Evolutionary conservation across 2,329 filamentous ascomycete species (phyloP).

Genomic region (Cordyceps cateniannulata): DNA sequence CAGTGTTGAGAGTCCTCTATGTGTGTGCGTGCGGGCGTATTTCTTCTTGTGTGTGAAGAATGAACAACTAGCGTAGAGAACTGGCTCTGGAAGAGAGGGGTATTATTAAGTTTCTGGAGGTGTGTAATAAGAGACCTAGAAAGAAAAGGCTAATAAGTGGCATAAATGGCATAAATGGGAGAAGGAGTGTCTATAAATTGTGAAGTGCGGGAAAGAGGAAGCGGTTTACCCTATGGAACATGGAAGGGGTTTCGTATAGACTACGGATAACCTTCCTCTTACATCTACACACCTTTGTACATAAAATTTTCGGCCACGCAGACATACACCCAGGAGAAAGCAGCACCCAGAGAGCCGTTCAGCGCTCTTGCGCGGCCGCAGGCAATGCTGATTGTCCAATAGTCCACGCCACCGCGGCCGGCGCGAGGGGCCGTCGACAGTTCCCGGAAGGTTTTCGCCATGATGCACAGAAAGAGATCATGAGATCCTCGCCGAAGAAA

Average conservation of each 20-base stretch:
- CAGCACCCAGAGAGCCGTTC: not conserved
- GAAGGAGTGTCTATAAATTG: conserved; percentile 3
- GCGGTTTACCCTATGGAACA: too few species aligned
- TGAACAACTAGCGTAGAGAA: not conserved
- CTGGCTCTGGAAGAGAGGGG: conserved; percentile 5
- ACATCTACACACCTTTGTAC: not conserved
- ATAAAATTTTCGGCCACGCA: not conserved
- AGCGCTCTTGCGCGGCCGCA: not conserved
- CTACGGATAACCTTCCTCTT: not conserved
- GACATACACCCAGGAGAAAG: not conserved
- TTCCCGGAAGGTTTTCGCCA: not conserved
- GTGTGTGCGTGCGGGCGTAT: not conserved
- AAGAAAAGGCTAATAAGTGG: not conserved
- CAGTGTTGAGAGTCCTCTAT: not conserved
- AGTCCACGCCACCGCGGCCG: not conserved
- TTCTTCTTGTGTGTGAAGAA: not conserved
- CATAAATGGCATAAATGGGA: not conserved
- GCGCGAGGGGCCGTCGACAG: not conserved
- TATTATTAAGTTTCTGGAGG: conserved; percentile 1
- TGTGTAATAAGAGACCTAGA: not conserved
- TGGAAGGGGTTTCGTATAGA: too few species aligned
- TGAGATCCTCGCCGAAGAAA: not conserved
- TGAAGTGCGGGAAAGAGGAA: not conserved
- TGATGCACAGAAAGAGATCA: not conserved
- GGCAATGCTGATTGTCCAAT: too few species aligned